Percentiles rank a stretch among this genome's conserved stretches.
These are phyloP conservation scores for Xylaria sp. DNA, from an alignment of 2,329 filamentous ascomycete genomes.

Conservation along the genomic window DNA sequence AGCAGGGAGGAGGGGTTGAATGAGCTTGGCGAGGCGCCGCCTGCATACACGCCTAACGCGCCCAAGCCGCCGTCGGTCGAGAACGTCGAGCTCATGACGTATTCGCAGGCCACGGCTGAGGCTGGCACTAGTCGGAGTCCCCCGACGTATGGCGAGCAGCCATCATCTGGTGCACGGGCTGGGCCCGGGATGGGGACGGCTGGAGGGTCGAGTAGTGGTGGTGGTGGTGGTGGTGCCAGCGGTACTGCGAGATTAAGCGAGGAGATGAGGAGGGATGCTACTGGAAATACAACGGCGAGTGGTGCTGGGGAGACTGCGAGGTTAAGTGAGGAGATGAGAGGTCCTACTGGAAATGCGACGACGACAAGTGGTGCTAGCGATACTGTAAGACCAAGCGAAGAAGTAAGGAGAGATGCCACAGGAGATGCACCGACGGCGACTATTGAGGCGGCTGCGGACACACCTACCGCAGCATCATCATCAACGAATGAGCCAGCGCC, in stretches of 20 bases:
- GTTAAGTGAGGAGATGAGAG: neutral
- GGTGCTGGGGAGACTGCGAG: neutral
- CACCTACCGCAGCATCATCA: conserved; percentile 14
- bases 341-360: neutral
- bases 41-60: conserved; percentile 45
- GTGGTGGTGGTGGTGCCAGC: neutral
- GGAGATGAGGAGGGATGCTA: neutral
- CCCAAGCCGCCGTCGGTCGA: conserved; percentile 36
- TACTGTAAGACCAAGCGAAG: neutral
- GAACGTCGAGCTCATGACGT: conserved; percentile 27
- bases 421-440: conserved; percentile 2
- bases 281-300: neutral
- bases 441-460: neutral
- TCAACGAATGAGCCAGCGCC: conserved; percentile 34
- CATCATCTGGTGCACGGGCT: neutral
- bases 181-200: conserved; percentile 16
- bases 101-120: conserved; percentile 32
- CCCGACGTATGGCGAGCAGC: conserved; percentile 30
- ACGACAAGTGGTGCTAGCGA: neutral
- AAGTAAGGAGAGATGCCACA: neutral
- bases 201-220: neutral
- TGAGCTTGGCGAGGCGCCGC: conserved; percentile 49
- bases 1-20: conserved; percentile 49
- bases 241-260: conserved; percentile 1
- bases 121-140: conserved; percentile 34